phyloP scores from a whole-genome alignment of 2,329 filamentous ascomycete genomes.

The Dactylellina cionopaga region DNA sequence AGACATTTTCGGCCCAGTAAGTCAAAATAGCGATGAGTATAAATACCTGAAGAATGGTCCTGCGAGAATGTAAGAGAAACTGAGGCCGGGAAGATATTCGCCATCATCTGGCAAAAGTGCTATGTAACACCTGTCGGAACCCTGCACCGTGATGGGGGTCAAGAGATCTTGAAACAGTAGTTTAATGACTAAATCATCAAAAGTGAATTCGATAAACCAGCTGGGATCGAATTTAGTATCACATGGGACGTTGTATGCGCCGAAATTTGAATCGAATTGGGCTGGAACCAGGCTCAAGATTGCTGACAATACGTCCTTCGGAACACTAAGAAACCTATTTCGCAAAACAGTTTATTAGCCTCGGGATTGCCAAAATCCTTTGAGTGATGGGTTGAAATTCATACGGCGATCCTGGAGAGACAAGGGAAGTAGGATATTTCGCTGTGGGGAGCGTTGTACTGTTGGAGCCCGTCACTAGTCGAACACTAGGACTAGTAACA shows the following conservation, averaged over 20 bases:
- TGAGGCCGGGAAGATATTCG: not conserved
- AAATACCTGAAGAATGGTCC: conserved; percentile 21
- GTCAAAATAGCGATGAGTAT: not conserved
- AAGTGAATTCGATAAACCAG: conserved; percentile 9
- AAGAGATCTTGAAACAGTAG: not conserved
- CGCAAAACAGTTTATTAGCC: not conserved
- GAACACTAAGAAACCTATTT: not conserved
- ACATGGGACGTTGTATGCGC: conserved; percentile 2
- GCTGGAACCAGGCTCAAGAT: not conserved
- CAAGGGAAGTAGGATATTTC: not conserved
- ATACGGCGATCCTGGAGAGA: conserved; percentile 12
- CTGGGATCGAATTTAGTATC: not conserved
- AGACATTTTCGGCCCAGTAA: not conserved
- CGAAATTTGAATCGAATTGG: not conserved
- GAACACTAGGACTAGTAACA: not conserved
- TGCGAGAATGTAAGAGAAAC: conserved; percentile 15
- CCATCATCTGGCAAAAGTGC: not conserved
- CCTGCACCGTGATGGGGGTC: not conserved
- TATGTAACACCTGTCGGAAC: not conserved
- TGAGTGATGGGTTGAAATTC: not conserved
- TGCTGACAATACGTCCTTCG: conserved; percentile 4
- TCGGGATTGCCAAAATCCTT: too few species aligned
- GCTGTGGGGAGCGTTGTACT: not conserved
- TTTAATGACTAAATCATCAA: not conserved
- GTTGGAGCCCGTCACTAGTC: not conserved